These are phyloP conservation scores for Talaromyces sp. DNA, from an alignment of 2,329 filamentous ascomycete species.

Conservation along the genomic window DNA sequence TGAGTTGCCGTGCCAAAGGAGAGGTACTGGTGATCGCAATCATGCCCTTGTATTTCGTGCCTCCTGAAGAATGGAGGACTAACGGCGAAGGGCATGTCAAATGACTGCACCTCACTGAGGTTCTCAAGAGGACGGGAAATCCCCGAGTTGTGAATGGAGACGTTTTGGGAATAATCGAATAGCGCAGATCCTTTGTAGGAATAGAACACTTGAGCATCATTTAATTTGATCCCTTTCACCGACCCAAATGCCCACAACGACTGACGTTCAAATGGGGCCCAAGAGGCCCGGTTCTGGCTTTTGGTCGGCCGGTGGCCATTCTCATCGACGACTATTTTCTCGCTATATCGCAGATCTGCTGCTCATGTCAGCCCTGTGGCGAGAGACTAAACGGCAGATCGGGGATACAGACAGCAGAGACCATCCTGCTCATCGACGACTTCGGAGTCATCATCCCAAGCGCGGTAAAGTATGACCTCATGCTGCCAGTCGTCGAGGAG, in stretches of 20 bases:
- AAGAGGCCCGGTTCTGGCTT: neutral
- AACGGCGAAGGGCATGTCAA: constrained; percentile 28
- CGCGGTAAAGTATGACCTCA: constrained; percentile 26
- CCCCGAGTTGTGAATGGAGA: constrained; percentile 3
- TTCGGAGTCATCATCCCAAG: constrained; percentile 6
- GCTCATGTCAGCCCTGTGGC: neutral
- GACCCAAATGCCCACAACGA: constrained; percentile 12
- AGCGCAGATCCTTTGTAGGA: constrained; percentile 27
- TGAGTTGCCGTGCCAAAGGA: constrained; percentile 32
- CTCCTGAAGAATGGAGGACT: constrained; percentile 36
- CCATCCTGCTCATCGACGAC: constrained; percentile 9
- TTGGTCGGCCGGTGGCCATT: neutral
- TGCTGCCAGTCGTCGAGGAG: constrained; percentile 14
- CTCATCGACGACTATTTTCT: neutral
- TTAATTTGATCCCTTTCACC: constrained; percentile 27
- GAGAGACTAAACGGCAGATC: neutral
- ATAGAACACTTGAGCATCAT: constrained; percentile 29
- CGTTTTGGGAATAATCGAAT: constrained; percentile 29
- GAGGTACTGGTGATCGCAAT: constrained; percentile 37
- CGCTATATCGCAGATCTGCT: neutral
- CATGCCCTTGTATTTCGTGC: constrained; percentile 17
- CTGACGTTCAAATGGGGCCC: neutral
- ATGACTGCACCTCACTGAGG: neutral
- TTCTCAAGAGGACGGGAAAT: neutral
- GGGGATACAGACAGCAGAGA: neutral